These are phyloP conservation scores for Phytopythium oedochilum DNA, from an alignment of 352 stramenopile species.

Conservation along the genomic window DNA sequence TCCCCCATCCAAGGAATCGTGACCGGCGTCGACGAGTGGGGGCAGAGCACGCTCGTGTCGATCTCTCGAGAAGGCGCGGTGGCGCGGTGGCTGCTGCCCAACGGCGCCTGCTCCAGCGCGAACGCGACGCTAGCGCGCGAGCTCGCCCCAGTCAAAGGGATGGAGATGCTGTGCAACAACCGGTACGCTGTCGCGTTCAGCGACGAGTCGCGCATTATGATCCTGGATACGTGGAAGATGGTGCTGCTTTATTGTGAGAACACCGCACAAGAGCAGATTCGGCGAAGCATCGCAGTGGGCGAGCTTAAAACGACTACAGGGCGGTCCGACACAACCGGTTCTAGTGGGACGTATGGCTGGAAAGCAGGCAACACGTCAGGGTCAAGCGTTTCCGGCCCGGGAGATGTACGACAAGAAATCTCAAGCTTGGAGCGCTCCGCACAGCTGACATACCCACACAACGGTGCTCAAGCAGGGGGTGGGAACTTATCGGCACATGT, in stretches of 20 bases:
- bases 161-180: conserved; percentile 72
- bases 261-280: conserved; percentile 76
- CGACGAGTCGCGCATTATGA: conserved; percentile 68
- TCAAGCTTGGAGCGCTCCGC: not conserved
- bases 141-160: conserved; percentile 53
- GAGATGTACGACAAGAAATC: not conserved
- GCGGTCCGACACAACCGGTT: not conserved
- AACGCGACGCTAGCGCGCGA: conserved; percentile 49
- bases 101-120: conserved; percentile 50
- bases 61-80: conserved; percentile 48
- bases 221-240: conserved; percentile 77
- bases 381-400: not conserved
- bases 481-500: not conserved
- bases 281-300: conserved; percentile 55
- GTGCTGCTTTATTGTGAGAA: conserved; percentile 65
- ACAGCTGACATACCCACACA: not conserved
- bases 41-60: conserved; percentile 64
- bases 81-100: conserved; percentile 63
- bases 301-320: conserved; percentile 35
- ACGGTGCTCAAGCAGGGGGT: not conserved
- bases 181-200: conserved; percentile 69
- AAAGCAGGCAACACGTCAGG: not conserved
- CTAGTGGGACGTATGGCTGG: not conserved
- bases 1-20: conserved; percentile 50
- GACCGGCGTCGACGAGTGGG: conserved; percentile 74